Evolutionary conservation across 352 stramenopile genomes (phyloP), one percentile per base, ranked within the genome.

Genomic region (Blastocystis sp.): DNA sequence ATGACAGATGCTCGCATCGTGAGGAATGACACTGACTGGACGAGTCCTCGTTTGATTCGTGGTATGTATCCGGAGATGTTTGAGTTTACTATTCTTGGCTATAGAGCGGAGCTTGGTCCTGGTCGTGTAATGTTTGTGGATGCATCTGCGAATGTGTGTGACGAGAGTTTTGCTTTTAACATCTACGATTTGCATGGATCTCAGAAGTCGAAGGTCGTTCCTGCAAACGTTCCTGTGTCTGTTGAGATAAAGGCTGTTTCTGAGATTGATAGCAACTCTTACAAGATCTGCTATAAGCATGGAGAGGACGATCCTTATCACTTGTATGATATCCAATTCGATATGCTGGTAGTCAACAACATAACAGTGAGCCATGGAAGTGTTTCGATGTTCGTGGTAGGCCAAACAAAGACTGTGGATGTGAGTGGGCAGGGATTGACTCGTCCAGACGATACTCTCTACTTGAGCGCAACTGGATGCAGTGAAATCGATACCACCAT

Each of bases 241-340:
- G 73, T 84, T 50, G 45, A 84, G 29, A 55, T 84, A 34, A 66
- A 68, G 47, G 73, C 73, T 15, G 50, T 39, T 8, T 47, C 29
- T 11, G 55, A 64, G 29, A 50, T 84, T 20, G 20, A 34, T 6
- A 3, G 43, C 34, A 18, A 84, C 6, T 23, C 54, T 47, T 84
- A 84, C 50, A 68, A 66, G 50, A 55, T 84, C 43, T 84, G 73
- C 56, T 84, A 84, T 53, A 84, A 84, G 73, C 73, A 84, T 45
- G 73, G 73, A 43, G 73, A 84, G 29, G 73, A 84, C 8, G 73
- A 84, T 43, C 29, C 15, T 34, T 84, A 84, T 45, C 26, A 53
- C n/a, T 53, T 84, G 50, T 84, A 84, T 64, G 23, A 26, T 0
- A 69, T 84, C 50, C n/a, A 39, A 1, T 84, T 84, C 53, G 68